Percentiles rank a stretch among this genome's conserved stretches.
phyloP scores from a whole-genome alignment of 2,329 filamentous ascomycete species.

The Anisogramma anomala region DNA sequence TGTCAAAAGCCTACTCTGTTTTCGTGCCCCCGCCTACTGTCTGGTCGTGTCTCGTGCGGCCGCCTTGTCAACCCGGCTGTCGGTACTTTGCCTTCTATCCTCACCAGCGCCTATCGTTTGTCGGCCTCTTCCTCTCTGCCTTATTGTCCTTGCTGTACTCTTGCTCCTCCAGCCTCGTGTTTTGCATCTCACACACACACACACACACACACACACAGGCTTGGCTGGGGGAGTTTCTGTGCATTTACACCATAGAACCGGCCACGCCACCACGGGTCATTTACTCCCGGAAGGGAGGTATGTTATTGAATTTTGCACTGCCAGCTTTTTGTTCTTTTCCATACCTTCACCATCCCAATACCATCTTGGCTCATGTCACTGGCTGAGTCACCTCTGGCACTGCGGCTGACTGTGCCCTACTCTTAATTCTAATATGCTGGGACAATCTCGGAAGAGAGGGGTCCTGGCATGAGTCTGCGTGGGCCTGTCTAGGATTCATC shows the following conservation, averaged over 20 bases:
- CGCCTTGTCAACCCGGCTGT: not conserved
- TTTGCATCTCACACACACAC: conserved; percentile 1
- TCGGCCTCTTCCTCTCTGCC: not conserved
- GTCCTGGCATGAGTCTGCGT: not conserved
- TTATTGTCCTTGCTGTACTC: not conserved
- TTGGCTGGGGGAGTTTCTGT: not conserved
- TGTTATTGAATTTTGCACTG: conserved; percentile 7
- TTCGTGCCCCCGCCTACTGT: not conserved
- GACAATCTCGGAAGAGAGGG: not conserved
- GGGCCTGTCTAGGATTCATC: not conserved
- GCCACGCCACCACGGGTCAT: conserved; percentile 6
- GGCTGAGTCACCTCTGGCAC: not conserved
- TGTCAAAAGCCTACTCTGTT: conserved; percentile 1
- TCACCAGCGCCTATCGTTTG: not conserved
- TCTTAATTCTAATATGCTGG: not conserved
- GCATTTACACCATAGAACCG: conserved; percentile 11
- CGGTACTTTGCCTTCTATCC: not conserved
- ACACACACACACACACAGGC: no score
- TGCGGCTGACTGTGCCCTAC: not conserved
- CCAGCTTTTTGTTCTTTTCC: not conserved
- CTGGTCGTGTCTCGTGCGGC: not conserved
- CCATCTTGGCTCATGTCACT: not conserved
- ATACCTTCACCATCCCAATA: no score
- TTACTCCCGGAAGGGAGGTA: conserved; percentile 10
- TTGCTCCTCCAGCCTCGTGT: not conserved